Base-by-base conservation (phyloP, 176 grass and related monocot genomes). In the Rhynchospora breviuscula region DNA sequence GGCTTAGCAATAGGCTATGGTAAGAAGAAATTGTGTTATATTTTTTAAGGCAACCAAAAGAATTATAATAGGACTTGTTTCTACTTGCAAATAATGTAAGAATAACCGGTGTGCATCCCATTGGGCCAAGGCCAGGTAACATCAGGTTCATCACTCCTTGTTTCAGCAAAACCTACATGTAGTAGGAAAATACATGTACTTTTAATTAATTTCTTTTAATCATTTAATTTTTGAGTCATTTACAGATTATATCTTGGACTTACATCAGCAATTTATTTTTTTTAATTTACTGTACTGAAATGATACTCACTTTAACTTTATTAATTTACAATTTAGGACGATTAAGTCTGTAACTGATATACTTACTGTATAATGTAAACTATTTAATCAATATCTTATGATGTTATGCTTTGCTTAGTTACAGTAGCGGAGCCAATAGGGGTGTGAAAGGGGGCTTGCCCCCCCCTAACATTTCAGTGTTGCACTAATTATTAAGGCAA, bases 61-160 rank as follows among this genome's bases (percentile, higher is more conserved):
- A 63, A 66, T 83, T 74, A 29, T 88, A 88, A 63, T 88, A 82
- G 31, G 40, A 76, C 57, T 69, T 61, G 8, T 63, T 60, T 4
- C 18, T 6, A 25, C 81, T 88, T 0, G 53, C 12, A 63, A 80
- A 88, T 1, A 63, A 0, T n/a, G 81, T 79, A 15, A 88, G 73
- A 43, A 84, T 72, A 13, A 44, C 45, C 12, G 87, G 63, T 25
- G 71, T 49, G 73, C 87, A 88, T 51, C 87, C 87, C 0, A 88
- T 12, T 23, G 81, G 87, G 14, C 83, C 63, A 77, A 82, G 43
- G 68, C 81, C 87, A 35, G 82, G 74, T 60, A 88, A 56, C 62
- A 88, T 29, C 73, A 88, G 72, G 29, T 88, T 47, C 31, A 48
- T 77, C 25, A 78, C 87, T 5, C 74, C 87, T 64, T 63, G 53